Percentiles rank a stretch among this genome's conserved stretches.
phyloP scores from a whole-genome alignment of 768 basidiomycete species.

The Collybia nuda region DNA sequence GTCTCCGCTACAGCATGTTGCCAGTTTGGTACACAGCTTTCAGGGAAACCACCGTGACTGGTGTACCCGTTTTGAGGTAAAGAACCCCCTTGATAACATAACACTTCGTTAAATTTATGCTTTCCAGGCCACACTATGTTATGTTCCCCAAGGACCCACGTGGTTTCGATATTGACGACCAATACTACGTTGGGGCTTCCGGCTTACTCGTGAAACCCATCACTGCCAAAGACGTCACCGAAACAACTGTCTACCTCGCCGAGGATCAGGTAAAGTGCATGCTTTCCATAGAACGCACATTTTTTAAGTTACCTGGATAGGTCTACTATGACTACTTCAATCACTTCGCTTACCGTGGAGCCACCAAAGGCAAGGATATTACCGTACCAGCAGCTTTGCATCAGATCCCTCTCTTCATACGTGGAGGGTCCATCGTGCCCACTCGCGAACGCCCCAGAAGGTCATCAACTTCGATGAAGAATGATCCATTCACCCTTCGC shows the following conservation, averaged over 20 bases:
- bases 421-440: conserved; percentile 87
- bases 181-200: conserved; percentile 87
- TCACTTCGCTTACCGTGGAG: conserved; percentile 62
- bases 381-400: conserved; percentile 79
- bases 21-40: conserved; percentile 99
- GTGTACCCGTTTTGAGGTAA: conserved; percentile 81
- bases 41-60: conserved; percentile 79
- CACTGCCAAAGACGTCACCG: conserved; percentile 66
- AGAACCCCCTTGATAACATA: conserved; percentile 9
- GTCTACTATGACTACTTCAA: conserved; percentile 96
- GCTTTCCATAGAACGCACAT: conserved; percentile 3
- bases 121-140: conserved; percentile 89
- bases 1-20: conserved; percentile 82
- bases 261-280: conserved; percentile 68
- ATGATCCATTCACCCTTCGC: conserved; percentile 90
- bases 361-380: conserved; percentile 62
- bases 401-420: conserved; percentile 82
- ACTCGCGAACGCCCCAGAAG: conserved; percentile 87
- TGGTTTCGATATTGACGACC: conserved; percentile 91
- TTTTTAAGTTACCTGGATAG: conserved; percentile 29
- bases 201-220: conserved; percentile 93
- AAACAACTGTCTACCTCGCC: conserved; percentile 77
- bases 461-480: conserved; percentile 83
- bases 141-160: conserved; percentile 86
- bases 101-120: background rate